phyloP scores from a whole-genome alignment of 352 stramenopile species.

The Phytophthora lateralis region DNA sequence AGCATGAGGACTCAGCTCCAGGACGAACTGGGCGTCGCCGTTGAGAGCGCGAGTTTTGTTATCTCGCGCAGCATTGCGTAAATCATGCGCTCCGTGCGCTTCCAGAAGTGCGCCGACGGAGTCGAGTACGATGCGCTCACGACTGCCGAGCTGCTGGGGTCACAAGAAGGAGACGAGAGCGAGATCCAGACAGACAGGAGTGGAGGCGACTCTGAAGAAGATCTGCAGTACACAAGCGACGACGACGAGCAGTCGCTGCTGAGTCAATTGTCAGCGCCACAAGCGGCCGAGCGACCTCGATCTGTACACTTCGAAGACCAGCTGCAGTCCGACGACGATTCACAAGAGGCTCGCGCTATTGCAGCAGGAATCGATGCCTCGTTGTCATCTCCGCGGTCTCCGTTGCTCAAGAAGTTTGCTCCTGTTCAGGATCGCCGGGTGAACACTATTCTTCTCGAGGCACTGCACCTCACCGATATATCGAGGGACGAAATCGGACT shows the following conservation, averaged over 20 bases:
- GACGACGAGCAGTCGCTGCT: conserved; percentile 27
- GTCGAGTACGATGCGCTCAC: conserved; percentile 26
- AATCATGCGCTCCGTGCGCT: conserved; percentile 15
- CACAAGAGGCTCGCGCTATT: conserved; percentile 3
- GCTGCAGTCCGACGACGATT: conserved; percentile 3
- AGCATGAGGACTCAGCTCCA: conserved; percentile 3
- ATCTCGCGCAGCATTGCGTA: neutral
- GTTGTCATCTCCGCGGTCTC: conserved; percentile 33
- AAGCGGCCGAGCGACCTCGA: neutral
- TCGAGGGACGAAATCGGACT: conserved; percentile 58
- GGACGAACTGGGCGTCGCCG: too few relatives aligned
- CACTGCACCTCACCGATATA: conserved; percentile 67
- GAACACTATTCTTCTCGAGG: conserved; percentile 65
- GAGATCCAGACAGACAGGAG: conserved; percentile 14
- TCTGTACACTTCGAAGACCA: conserved; percentile 29
- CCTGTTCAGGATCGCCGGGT: conserved; percentile 58
- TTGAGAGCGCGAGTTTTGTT: neutral
- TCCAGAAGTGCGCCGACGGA: conserved; percentile 9
- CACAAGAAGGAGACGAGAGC: conserved; percentile 7
- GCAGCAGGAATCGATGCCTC: conserved; percentile 9
- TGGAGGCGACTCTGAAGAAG: conserved; percentile 1
- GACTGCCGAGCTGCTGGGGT: conserved; percentile 25
- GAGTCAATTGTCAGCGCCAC: conserved; percentile 11
- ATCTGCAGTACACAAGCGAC: conserved; percentile 7
- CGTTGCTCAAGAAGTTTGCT: conserved; percentile 66